These are phyloP conservation scores for Termitomyces sp. DNA, from an alignment of 768 basidiomycete genomes.

Conservation along the genomic window DNA sequence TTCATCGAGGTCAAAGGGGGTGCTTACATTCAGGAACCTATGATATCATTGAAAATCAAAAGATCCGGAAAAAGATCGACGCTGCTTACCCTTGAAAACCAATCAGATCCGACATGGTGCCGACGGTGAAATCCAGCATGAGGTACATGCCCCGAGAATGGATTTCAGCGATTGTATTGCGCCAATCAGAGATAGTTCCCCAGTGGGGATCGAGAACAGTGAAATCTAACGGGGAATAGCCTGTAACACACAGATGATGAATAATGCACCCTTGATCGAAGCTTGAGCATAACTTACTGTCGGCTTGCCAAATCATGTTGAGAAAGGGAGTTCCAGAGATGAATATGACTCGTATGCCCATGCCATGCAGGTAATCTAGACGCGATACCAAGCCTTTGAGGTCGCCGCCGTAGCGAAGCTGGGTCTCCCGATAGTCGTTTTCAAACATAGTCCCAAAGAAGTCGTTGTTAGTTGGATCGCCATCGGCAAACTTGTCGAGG, in stretches of 20 bases:
- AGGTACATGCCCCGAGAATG: conserved; percentile 86
- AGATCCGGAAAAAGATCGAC: not conserved
- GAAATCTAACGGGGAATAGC: conserved; percentile 93
- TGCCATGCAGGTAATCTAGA: conserved; percentile 85
- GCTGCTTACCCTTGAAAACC: conserved; percentile 71
- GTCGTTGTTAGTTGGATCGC: conserved; percentile 89
- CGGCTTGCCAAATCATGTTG: conserved; percentile 97
- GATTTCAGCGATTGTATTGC: conserved; percentile 63
- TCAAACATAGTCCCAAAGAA: conserved; percentile 78
- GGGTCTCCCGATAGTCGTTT: conserved; percentile 83
- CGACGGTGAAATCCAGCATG: conserved; percentile 92
- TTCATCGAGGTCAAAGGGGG: conserved; percentile 76
- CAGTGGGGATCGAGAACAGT: conserved; percentile 89
- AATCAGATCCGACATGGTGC: conserved; percentile 85
- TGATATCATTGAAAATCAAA: not conserved
- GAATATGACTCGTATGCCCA: conserved; percentile 83
- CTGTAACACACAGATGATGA: conserved; percentile 29
- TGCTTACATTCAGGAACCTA: conserved; percentile 73
- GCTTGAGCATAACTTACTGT: conserved; percentile 56
- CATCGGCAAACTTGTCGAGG: conserved; percentile 92
- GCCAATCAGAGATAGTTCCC: conserved; percentile 83
- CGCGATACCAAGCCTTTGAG: conserved; percentile 68
- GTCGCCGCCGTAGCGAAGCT: conserved; percentile 87
- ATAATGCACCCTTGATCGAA: not conserved
- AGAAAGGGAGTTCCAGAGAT: conserved; percentile 90